Conservation (phyloP, 306 rosid genomes). For the Echinosophora koreensis region DNA sequence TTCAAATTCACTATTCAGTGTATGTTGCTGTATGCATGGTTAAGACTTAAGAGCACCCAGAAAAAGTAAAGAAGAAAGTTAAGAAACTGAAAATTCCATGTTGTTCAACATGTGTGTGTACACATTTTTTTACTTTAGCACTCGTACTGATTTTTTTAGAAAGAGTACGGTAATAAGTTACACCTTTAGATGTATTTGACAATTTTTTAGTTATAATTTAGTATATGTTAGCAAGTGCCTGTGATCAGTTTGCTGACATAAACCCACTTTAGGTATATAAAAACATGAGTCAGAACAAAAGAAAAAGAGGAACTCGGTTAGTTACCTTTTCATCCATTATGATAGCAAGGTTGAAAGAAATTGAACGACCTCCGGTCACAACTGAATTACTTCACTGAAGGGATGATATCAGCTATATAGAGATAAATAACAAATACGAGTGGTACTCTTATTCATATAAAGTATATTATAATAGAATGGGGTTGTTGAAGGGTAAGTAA, state of each 20-base stretch:
- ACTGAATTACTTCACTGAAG: slow-evolving; percentile 21
- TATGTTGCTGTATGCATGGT: neutral
- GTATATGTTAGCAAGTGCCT: too few species aligned
- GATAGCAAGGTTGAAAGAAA: slow-evolving; percentile 17
- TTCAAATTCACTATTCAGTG: neutral
- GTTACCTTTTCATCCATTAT: slow-evolving; percentile 54
- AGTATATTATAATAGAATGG: slow-evolving; percentile 19
- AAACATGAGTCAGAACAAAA: neutral
- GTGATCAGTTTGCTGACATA: too few species aligned
- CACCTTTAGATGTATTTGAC: too few species aligned
- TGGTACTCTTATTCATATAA: slow-evolving; percentile 23
- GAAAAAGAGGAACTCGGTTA: neutral
- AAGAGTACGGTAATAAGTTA: too few species aligned
- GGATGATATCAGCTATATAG: neutral
- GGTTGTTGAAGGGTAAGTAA: slow-evolving; percentile 40
- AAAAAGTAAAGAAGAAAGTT: neutral
- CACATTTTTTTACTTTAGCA: too few species aligned
- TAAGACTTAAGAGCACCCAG: neutral
- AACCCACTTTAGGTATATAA: neutral
- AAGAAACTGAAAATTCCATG: too few species aligned
- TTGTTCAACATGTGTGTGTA: too few species aligned
- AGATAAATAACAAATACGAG: neutral
- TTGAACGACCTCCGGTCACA: slow-evolving; percentile 26
- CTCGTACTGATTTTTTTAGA: too few species aligned
- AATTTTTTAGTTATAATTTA: too few species aligned